phyloP scores from a whole-genome alignment of 2,329 filamentous ascomycete species.

The Didymosphaeria variabile region DNA sequence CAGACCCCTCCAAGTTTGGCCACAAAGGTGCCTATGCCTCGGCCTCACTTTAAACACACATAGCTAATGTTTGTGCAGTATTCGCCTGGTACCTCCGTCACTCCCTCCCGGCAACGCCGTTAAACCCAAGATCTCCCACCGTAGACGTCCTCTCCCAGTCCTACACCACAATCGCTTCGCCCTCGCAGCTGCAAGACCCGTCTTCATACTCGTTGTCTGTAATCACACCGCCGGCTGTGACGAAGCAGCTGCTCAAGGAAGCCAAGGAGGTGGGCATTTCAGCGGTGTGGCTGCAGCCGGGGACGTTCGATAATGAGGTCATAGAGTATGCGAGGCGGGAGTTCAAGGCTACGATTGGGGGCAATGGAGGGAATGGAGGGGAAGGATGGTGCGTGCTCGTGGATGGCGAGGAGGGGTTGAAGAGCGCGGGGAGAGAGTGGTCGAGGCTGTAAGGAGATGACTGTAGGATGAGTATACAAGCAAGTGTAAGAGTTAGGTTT shows the following conservation, averaged over 20 bases:
- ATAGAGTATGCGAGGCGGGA: slow-evolving; percentile 72
- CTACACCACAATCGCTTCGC: slow-evolving; percentile 71
- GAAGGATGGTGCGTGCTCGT: slow-evolving; percentile 55
- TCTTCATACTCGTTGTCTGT: slow-evolving; percentile 79
- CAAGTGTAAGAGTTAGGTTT: background rate
- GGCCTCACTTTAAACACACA: slow-evolving; percentile 26
- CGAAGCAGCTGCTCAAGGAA: slow-evolving; percentile 76
- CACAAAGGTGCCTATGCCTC: slow-evolving; percentile 72
- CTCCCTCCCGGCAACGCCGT: slow-evolving; percentile 77
- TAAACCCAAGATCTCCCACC: slow-evolving; percentile 76
- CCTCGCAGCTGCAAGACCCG: slow-evolving; percentile 68
- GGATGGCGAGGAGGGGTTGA: slow-evolving; percentile 51
- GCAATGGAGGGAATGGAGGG: slow-evolving; percentile 41
- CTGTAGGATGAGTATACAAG: background rate
- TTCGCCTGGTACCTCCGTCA: slow-evolving; percentile 88
- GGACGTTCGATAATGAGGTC: slow-evolving; percentile 81
- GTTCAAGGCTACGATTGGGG: slow-evolving; percentile 75
- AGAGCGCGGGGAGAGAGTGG: slow-evolving; percentile 46
- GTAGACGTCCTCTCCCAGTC: slow-evolving; percentile 70
- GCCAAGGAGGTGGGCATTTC: slow-evolving; percentile 76
- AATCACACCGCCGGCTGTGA: slow-evolving; percentile 85
- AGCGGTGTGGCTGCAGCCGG: slow-evolving; percentile 77
- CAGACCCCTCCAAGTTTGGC: slow-evolving; percentile 84
- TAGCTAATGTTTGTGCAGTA: slow-evolving; percentile 62
- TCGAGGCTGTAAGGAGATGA: slow-evolving; percentile 34